Conservation (phyloP, 192 early-diverging fungal species). For the Umbelopsis vinacea region DNA sequence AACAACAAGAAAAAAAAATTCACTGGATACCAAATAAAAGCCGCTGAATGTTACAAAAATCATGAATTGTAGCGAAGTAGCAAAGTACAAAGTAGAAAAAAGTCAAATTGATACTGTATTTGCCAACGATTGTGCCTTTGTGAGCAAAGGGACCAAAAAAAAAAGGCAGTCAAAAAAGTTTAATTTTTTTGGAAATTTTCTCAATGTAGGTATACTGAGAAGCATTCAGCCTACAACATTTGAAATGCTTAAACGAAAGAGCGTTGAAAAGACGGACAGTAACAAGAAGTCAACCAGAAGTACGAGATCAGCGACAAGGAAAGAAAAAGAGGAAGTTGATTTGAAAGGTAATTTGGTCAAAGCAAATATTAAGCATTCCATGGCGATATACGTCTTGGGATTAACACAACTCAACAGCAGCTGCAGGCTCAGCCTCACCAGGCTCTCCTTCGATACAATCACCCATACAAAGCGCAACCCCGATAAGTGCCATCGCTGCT, state of each 20-base stretch:
- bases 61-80: no score
- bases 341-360: not conserved
- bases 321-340: not conserved
- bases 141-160: no score
- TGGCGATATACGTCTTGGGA: not conserved
- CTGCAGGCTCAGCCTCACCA: not conserved
- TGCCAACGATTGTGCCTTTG: no score
- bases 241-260: constrained; percentile 19
- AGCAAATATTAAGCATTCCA: not conserved
- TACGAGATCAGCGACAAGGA: not conserved
- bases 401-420: no score
- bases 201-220: not conserved
- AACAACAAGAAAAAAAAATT: not conserved
- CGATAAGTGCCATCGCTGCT: constrained; percentile 24
- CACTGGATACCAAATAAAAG: not conserved
- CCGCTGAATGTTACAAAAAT: no score
- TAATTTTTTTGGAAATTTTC: constrained; percentile 18
- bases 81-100: no score
- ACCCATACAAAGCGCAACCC: not conserved
- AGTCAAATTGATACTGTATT: no score
- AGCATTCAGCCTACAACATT: not conserved
- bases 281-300: not conserved
- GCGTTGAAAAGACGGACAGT: not conserved
- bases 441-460: not conserved
- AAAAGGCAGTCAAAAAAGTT: not conserved